These are phyloP conservation scores for Rossbeevera mucosa DNA, from an alignment of 768 basidiomycete genomes.

Conservation along the genomic window DNA sequence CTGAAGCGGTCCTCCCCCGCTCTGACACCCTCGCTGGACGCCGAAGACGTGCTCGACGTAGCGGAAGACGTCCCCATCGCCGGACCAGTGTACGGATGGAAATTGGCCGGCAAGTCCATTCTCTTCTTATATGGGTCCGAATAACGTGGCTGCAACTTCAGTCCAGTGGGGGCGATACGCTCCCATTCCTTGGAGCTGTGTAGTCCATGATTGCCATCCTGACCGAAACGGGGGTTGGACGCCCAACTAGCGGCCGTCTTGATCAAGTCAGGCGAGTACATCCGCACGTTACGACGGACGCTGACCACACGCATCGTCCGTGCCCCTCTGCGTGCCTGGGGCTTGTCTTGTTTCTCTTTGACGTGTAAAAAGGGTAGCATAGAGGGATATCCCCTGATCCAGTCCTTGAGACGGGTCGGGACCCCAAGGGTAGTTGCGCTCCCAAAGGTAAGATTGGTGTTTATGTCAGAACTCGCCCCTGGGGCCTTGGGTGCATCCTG, in stretches of 20 bases:
- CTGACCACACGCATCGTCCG: slow-evolving; percentile 72
- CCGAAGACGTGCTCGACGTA: slow-evolving; percentile 40
- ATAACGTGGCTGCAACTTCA: slow-evolving; percentile 62
- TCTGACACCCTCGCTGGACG: slow-evolving; percentile 34
- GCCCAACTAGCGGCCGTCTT: slow-evolving; percentile 54
- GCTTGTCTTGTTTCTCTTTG: slow-evolving; percentile 43
- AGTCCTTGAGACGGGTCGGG: slow-evolving; percentile 83
- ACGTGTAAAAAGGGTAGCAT: slow-evolving; percentile 64
- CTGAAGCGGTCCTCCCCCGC: slow-evolving; percentile 68
- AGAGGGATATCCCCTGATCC: slow-evolving; percentile 85
- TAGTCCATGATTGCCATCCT: slow-evolving; percentile 34
- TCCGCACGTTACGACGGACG: slow-evolving; percentile 76
- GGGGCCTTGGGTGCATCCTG: slow-evolving; percentile 53
- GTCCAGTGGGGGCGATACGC: slow-evolving; percentile 57
- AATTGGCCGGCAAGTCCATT: slow-evolving; percentile 60
- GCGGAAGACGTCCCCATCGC: slow-evolving; percentile 34
- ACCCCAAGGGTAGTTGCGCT: slow-evolving; percentile 61
- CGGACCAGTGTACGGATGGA: slow-evolving; percentile 46
- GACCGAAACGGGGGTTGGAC: slow-evolving; percentile 27
- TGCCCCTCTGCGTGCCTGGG: slow-evolving; percentile 70
- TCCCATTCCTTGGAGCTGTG: slow-evolving; percentile 72
- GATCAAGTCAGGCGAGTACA: slow-evolving; percentile 85
- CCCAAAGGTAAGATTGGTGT: slow-evolving; percentile 35
- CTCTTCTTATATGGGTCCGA: slow-evolving; percentile 73
- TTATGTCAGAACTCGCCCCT: slow-evolving; percentile 25